These are phyloP conservation scores for Leptosphaerulina australis DNA, from an alignment of 2,329 filamentous ascomycete genomes.

Conservation along the genomic window DNA sequence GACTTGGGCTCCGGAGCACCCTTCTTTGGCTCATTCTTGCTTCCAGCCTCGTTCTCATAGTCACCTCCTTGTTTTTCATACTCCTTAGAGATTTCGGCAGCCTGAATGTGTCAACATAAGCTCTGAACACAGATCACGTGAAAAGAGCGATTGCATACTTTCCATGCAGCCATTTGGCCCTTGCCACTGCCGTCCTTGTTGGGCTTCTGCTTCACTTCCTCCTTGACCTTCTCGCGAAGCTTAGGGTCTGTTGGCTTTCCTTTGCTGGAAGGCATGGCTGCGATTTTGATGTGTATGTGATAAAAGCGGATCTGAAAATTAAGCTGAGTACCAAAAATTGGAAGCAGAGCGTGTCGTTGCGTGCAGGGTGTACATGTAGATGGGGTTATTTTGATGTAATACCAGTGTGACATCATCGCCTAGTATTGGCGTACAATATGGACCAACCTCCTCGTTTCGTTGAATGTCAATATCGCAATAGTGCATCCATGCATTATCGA, in stretches of 20 bases:
- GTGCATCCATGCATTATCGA: conserved; percentile 12
- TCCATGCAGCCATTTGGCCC: conserved; percentile 57
- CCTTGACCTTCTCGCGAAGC: conserved; percentile 53
- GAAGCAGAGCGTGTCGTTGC: conserved; percentile 3
- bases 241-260: conserved; percentile 56
- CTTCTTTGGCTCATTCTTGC: conserved; percentile 54
- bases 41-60: conserved; percentile 52
- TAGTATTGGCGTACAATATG: conserved; percentile 15
- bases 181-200: conserved; percentile 56
- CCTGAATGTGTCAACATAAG: conserved; percentile 31
- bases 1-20: conserved; percentile 49
- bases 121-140: background rate
- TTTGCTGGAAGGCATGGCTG: conserved; percentile 51
- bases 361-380: conserved; percentile 19
- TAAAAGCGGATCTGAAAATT: background rate
- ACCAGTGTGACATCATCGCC: conserved; percentile 31
- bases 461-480: conserved; percentile 7
- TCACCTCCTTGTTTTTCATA: conserved; percentile 50
- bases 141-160: conserved; percentile 35
- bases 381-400: conserved; percentile 25
- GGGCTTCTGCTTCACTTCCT: conserved; percentile 54
- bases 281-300: background rate
- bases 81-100: conserved; percentile 52
- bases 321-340: background rate
- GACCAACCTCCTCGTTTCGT: conserved; percentile 11